A percentile compares a stretch with the other conserved stretches of the same genome.
phyloP scores from a whole-genome alignment of 192 early-diverging fungal species.

The Backusella australiensis region DNA sequence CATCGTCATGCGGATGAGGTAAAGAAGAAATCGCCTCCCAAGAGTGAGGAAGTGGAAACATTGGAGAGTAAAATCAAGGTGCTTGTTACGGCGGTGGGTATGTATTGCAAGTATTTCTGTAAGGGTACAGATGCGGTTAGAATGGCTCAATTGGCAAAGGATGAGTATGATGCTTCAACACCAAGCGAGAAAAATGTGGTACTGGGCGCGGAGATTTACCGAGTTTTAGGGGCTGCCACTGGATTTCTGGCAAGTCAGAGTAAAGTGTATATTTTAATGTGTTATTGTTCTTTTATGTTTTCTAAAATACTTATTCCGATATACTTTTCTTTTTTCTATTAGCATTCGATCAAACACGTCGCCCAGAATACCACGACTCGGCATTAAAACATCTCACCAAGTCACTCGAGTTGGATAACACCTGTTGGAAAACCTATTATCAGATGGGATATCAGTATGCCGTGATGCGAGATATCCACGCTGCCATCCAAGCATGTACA shows the following conservation, averaged over 20 bases:
- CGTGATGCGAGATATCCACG: slow-evolving; percentile 57
- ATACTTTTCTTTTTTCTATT: not conserved
- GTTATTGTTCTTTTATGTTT: not conserved
- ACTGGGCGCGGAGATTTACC: slow-evolving; percentile 22
- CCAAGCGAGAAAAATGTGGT: not conserved
- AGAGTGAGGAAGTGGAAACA: slow-evolving; percentile 20
- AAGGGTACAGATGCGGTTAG: slow-evolving; percentile 20
- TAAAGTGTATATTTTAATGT: slow-evolving; percentile 4
- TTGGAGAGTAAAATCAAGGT: slow-evolving; percentile 19
- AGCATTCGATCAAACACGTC: slow-evolving; percentile 60
- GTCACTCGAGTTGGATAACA: slow-evolving; percentile 50
- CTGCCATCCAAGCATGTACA: slow-evolving; percentile 52
- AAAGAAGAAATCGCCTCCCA: not conserved
- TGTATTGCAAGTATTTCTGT: slow-evolving; percentile 36
- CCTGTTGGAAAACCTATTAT: slow-evolving; percentile 56
- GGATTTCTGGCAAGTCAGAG: slow-evolving; percentile 41
- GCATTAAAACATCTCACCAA: slow-evolving; percentile 52
- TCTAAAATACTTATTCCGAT: not conserved
- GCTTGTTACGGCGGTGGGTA: slow-evolving; percentile 42
- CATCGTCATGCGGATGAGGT: not conserved
- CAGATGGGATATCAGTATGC: slow-evolving; percentile 68
- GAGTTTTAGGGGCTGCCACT: slow-evolving; percentile 35
- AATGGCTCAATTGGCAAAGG: slow-evolving; percentile 28
- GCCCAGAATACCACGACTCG: slow-evolving; percentile 58
- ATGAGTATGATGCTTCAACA: not conserved